Evolutionary conservation across 495 filamentous ascomycete genomes (phyloP).

Genomic region (Penicillium nucicola): DNA sequence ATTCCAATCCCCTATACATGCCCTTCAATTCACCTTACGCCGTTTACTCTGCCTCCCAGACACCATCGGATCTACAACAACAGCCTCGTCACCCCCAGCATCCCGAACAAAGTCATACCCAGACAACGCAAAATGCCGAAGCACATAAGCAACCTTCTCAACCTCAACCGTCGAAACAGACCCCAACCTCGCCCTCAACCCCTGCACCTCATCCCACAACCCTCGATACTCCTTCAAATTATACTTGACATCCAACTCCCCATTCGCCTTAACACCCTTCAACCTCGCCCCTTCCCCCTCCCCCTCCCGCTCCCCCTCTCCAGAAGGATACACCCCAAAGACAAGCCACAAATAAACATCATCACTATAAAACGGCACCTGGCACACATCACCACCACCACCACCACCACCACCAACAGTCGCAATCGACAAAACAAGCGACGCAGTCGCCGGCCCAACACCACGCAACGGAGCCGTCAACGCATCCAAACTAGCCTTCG

Average conservation of each 20-base stretch:
- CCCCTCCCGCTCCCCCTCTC: conserved; percentile 8
- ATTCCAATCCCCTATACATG: conserved; percentile 1
- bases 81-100: not conserved
- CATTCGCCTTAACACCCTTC: conserved; percentile 29
- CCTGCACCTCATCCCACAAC: conserved; percentile 44
- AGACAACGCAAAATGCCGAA: conserved; percentile 32
- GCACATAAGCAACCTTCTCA: conserved; percentile 67
- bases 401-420: conserved; percentile 31
- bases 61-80: not conserved
- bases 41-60: not conserved
- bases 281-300: conserved; percentile 29
- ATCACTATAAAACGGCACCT: conserved; percentile 73
- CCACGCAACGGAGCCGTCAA: conserved; percentile 56
- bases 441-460: conserved; percentile 72
- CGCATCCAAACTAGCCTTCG: conserved; percentile 39
- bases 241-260: conserved; percentile 59
- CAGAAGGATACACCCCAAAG: conserved; percentile 21
- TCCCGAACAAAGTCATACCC: conserved; percentile 10
- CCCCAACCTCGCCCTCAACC: conserved; percentile 34
- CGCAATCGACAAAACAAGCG: conserved; percentile 61
- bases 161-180: conserved; percentile 53
- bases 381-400: conserved; percentile 18
- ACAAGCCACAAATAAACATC: conserved; percentile 69
- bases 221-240: conserved; percentile 58
- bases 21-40: not conserved